phyloP scores from a whole-genome alignment of 768 basidiomycete species.

The Macrolepiota albuminosa region DNA sequence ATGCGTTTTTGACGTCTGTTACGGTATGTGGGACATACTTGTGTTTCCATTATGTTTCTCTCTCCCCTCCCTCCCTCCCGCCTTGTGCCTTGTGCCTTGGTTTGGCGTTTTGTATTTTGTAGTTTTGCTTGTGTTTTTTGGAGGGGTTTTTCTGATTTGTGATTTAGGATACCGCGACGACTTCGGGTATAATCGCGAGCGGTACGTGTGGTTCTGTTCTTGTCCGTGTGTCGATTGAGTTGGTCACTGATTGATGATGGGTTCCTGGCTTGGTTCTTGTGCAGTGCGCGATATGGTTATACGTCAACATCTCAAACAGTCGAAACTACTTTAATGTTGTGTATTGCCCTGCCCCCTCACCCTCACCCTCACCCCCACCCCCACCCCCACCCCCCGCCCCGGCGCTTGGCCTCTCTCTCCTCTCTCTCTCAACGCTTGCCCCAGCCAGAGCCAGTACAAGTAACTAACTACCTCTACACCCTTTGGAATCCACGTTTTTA shows the following conservation, averaged over 20 bases:
- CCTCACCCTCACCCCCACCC: too few relatives aligned
- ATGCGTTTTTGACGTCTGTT: conserved; percentile 59
- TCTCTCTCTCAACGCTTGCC: too few relatives aligned
- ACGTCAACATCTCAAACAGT: conserved; percentile 71
- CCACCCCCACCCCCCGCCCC: too few relatives aligned
- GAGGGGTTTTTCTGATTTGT: not conserved
- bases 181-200: conserved; percentile 45
- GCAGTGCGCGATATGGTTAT: conserved; percentile 76
- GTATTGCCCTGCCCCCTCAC: too few relatives aligned
- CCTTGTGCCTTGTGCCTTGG: not conserved
- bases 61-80: not conserved
- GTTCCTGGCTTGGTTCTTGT: too few relatives aligned
- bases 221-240: not conserved
- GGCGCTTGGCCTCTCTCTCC: not conserved
- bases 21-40: conserved; percentile 32
- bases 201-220: not conserved
- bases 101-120: not conserved
- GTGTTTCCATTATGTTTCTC: too few relatives aligned
- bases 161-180: conserved; percentile 51
- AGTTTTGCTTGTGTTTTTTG: not conserved
- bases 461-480: too few relatives aligned
- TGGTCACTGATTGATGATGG: too few relatives aligned
- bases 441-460: too few relatives aligned
- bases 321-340: conserved; percentile 50
- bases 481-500: too few relatives aligned